These are phyloP conservation scores for Exophiala xenobiotica DNA, from an alignment of 2,329 filamentous ascomycete species.

Conservation along the genomic window DNA sequence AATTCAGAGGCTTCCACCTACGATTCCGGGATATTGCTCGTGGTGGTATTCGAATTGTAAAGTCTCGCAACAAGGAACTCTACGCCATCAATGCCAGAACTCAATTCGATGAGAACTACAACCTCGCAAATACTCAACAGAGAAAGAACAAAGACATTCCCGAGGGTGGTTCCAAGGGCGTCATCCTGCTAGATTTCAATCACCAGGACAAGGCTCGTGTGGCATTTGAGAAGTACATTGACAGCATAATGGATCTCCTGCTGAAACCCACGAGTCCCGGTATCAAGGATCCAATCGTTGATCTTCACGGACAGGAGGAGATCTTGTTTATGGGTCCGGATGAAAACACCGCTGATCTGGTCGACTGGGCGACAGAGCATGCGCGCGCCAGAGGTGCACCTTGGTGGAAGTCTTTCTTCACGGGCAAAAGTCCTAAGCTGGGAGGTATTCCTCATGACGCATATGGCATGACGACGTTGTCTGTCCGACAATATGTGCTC, in stretches of 20 bases:
- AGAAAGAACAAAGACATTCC: constrained; percentile 99
- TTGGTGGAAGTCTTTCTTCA: constrained; percentile 99
- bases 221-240: constrained; percentile 99
- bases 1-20: constrained; percentile 95
- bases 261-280: constrained; percentile 86
- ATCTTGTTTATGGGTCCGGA: constrained; percentile 99
- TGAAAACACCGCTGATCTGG: constrained; percentile 95
- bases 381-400: constrained; percentile 81
- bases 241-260: constrained; percentile 93
- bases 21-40: constrained; percentile 96
- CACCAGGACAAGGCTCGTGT: constrained; percentile 91
- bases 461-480: constrained; percentile 97
- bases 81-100: constrained; percentile 96
- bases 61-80: constrained; percentile 92
- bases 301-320: constrained; percentile 90
- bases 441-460: constrained; percentile 94
- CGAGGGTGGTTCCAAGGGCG: constrained; percentile 96
- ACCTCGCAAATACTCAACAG: constrained; percentile 95
- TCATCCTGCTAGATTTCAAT: constrained; percentile 87
- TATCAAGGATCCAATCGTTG: constrained; percentile 98
- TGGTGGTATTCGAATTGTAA: constrained; percentile 97
- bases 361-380: constrained; percentile 98
- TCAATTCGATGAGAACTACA: constrained; percentile 98
- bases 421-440: constrained; percentile 92
- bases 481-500: constrained; percentile 91